Conservation (phyloP, 1,284 basidiomycete species). For the Erythrobasidium hasegawianum region DNA sequence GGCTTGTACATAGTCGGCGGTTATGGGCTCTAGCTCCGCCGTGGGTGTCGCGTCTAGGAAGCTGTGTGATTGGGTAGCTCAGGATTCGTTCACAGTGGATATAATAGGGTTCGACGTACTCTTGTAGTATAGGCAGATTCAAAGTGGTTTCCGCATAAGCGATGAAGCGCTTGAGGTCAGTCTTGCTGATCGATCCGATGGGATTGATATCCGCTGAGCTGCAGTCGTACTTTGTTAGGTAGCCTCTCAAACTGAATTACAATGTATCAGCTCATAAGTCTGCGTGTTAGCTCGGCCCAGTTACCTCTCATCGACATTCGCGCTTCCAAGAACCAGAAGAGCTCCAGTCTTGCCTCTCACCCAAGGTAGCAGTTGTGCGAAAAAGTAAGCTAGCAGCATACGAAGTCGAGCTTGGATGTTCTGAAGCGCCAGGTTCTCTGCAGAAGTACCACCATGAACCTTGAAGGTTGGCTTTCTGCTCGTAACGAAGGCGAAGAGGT, state of each 20-base stretch:
- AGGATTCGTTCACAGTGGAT: background rate
- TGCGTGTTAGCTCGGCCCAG: too few species aligned
- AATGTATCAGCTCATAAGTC: too few species aligned
- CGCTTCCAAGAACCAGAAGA: constrained; percentile 87
- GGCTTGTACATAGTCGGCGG: constrained; percentile 85
- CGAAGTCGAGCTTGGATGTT: constrained; percentile 94
- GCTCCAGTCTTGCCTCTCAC: constrained; percentile 78
- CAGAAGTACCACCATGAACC: constrained; percentile 76
- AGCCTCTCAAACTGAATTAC: constrained; percentile 72
- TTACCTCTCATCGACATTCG: constrained; percentile 97
- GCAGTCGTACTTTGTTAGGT: constrained; percentile 94
- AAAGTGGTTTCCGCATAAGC: constrained; percentile 74
- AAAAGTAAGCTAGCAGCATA: constrained; percentile 96
- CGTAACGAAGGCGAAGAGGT: constrained; percentile 80
- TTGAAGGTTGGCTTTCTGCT: constrained; percentile 77
- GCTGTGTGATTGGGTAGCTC: constrained; percentile 51
- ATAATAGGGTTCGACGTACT: constrained; percentile 55
- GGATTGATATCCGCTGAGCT: constrained; percentile 85
- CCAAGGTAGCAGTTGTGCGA: constrained; percentile 94
- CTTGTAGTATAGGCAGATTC: constrained; percentile 74
- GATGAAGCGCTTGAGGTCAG: constrained; percentile 94
- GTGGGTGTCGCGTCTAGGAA: constrained; percentile 90
- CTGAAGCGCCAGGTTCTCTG: constrained; percentile 93
- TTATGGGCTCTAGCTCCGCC: constrained; percentile 94
- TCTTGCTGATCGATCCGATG: constrained; percentile 96